Base-by-base conservation (phyloP, 2,329 filamentous ascomycete genomes). In the Trichoderma atroviride region DNA sequence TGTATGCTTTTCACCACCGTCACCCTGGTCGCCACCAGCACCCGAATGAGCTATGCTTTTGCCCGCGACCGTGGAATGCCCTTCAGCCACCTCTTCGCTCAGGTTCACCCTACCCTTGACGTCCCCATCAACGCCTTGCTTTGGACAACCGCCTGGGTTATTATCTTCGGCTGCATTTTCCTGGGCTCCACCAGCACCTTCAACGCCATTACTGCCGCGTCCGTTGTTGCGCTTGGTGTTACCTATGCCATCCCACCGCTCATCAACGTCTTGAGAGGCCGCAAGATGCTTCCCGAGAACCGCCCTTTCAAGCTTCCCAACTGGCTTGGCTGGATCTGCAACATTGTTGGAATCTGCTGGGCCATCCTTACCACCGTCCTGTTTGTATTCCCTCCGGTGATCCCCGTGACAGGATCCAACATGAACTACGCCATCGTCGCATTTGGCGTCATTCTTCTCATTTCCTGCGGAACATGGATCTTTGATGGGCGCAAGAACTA, bases 191-290 rank as follows among this genome's bases (percentile, higher is more conserved):
- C 79, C 27, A 79, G 85, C 73, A 90, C 91, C 0, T 92, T 93
- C 78, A 92, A 91, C 61, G 91, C 91, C 19, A 91, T 93, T 71
- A 86, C 91, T 0, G 88, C 89, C 0, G 88, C 91, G 0, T 91
- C 89, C 0, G 92, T 94, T 0, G 91, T 94, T 43, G 87, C 91
- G 1, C 84, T 94, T 0, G 89, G 89, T 9, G 81, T 94, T 19
- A 91, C 90, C 1, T 94, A 94, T 74, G 92, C 87, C 11, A 92
- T 94, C 37, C 92, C 92, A 0, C 87, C 92, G 37, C 82, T 86
- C 0, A 89, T 94, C 74, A 92, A 93, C 73, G 85, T 88, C 69
- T 77, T 91, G 2, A 87, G 89, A 1, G 89, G 91, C 9, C 85
- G 91, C 9, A 87, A 83, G 61, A 88, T 88, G 81, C 82, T 93